phyloP scores from a whole-genome alignment of 2,329 filamentous ascomycete species.

The Apiospora malaysiana region DNA sequence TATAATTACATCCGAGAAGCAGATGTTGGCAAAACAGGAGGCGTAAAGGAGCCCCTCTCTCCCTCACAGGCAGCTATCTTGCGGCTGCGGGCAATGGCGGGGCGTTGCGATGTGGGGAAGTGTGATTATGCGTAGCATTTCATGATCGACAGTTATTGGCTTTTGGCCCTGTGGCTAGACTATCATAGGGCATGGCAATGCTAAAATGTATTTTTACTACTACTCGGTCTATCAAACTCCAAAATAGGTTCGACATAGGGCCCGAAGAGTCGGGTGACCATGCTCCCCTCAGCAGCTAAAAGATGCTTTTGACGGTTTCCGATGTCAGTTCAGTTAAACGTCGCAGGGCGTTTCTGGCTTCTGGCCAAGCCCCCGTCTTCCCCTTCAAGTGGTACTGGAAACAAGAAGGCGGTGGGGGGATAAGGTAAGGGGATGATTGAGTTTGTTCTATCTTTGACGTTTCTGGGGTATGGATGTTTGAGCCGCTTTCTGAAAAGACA shows the following conservation, averaged over 20 bases:
- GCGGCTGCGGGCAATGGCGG: neutral
- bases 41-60: neutral
- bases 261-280: slow-evolving; percentile 12
- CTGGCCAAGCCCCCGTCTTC: neutral
- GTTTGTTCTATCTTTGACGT: neutral
- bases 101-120: neutral
- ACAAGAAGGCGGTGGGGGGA: neutral
- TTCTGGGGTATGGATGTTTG: neutral
- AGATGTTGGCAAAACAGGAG: neutral
- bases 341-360: neutral
- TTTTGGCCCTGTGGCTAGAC: neutral
- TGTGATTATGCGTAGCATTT: neutral
- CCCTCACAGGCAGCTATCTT: neutral
- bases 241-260: neutral
- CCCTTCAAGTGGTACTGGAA: neutral
- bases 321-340: slow-evolving; percentile 9
- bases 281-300: neutral
- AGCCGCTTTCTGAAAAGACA: neutral
- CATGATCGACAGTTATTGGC: slow-evolving; percentile 10
- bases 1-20: neutral
- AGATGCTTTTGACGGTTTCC: neutral
- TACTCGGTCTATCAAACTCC: neutral
- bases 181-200: neutral
- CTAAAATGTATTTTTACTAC: neutral
- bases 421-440: neutral